Percentiles rank a stretch among this genome's conserved stretches.
These are phyloP conservation scores for Ustilago trichophora DNA, from an alignment of 1,284 basidiomycete species.

Conservation along the genomic window DNA sequence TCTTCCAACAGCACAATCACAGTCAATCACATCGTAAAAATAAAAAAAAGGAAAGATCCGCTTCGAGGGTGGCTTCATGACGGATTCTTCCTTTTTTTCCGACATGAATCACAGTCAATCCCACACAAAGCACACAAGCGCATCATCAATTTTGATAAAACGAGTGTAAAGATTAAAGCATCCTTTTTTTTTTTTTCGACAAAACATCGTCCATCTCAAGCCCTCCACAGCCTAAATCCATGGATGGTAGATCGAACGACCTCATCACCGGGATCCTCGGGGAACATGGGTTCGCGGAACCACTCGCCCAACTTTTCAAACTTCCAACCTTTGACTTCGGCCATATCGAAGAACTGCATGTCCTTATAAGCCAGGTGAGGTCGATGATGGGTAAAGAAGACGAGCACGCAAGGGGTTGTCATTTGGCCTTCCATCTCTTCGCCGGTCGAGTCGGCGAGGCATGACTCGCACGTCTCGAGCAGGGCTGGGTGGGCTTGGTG, in stretches of 20 bases:
- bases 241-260: conserved; percentile 54
- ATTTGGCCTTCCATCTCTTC: conserved; percentile 15
- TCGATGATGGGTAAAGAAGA: conserved; percentile 92
- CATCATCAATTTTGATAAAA: no score
- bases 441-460: conserved; percentile 54
- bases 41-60: no score
- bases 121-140: no score
- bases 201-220: not conserved
- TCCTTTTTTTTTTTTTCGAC: no score
- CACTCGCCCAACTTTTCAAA: conserved; percentile 79
- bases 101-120: no score
- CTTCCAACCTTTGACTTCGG: conserved; percentile 76
- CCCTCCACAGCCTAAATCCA: conserved; percentile 45
- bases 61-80: no score
- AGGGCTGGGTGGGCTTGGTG: conserved; percentile 80
- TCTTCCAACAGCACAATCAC: no score
- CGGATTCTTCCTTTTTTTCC: no score
- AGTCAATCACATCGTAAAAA: no score
- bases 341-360: conserved; percentile 82
- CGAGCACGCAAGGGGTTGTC: conserved; percentile 73
- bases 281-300: conserved; percentile 69
- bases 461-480: conserved; percentile 76
- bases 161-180: no score
- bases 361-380: conserved; percentile 83
- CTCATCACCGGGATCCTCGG: conserved; percentile 55